Percentiles rank a stretch among this genome's conserved stretches.
Conservation (phyloP, 2,329 filamentous ascomycete genomes). For the Fusarium sacchari region DNA sequence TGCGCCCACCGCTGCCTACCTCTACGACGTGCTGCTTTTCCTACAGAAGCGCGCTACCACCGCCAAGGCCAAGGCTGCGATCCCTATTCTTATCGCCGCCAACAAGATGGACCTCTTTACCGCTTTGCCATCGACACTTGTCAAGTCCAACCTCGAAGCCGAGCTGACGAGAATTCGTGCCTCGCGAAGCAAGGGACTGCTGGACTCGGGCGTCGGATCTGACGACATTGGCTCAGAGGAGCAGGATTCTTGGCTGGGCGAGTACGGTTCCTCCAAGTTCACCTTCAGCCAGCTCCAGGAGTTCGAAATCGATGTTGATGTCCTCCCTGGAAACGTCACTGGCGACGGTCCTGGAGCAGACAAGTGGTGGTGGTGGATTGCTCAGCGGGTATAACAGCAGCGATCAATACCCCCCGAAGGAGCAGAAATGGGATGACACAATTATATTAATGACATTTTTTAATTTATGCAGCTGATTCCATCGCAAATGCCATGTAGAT, state of each 20-base stretch:
- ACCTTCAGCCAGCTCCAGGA: constrained; percentile 84
- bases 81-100: constrained; percentile 85
- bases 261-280: constrained; percentile 81
- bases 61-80: constrained; percentile 50
- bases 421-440: constrained; percentile 10
- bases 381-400: constrained; percentile 59
- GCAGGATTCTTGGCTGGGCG: constrained; percentile 85
- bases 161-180: constrained; percentile 83
- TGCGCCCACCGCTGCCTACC: constrained; percentile 80
- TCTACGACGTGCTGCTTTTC: constrained; percentile 87
- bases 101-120: constrained; percentile 98
- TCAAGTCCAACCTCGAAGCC: constrained; percentile 78
- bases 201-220: constrained; percentile 81
- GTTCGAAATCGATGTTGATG: constrained; percentile 80
- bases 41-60: constrained; percentile 78
- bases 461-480: constrained; percentile 32
- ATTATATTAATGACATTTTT: constrained; percentile 42
- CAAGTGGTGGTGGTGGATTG: constrained; percentile 93
- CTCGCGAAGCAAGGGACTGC: constrained; percentile 80
- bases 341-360: constrained; percentile 76
- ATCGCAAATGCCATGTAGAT: constrained; percentile 48
- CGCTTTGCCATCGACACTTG: constrained; percentile 80
- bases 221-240: constrained; percentile 72
- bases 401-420: background rate
- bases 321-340: constrained; percentile 78